phyloP scores from a whole-genome alignment of 129 eudicot species.

The Apium graveolens region DNA sequence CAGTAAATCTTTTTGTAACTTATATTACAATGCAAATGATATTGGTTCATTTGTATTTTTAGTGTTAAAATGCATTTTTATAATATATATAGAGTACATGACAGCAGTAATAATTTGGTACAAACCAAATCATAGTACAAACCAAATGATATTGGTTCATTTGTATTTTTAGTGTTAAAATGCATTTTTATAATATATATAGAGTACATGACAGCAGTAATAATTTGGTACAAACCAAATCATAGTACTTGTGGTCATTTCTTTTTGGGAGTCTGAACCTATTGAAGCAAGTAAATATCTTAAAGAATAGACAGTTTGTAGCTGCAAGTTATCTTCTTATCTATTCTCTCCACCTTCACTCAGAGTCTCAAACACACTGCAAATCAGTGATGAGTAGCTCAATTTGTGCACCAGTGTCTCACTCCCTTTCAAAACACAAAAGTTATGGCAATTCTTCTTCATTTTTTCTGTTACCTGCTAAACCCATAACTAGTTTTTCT shows the following conservation, averaged over 20 bases:
- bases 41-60: no score
- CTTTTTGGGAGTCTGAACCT: neutral
- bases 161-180: no score
- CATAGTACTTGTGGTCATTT: neutral
- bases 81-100: no score
- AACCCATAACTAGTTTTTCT: constrained; percentile 25
- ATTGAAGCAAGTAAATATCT: constrained; percentile 2
- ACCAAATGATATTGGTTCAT: neutral
- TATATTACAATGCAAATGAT: neutral
- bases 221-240: neutral
- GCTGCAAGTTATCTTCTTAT: constrained; percentile 23
- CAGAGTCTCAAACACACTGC: constrained; percentile 9
- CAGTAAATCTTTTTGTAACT: neutral
- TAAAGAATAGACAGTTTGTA: neutral
- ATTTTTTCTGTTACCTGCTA: constrained; percentile 5
- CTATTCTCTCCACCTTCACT: constrained; percentile 18
- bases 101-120: neutral
- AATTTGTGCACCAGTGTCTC: constrained; percentile 36
- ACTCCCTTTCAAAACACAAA: constrained; percentile 38
- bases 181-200: neutral
- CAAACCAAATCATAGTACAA: neutral
- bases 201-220: neutral
- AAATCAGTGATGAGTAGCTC: constrained; percentile 39
- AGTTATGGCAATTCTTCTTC: constrained; percentile 16
- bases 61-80: neutral